Evolutionary conservation across 1,139 yeast species (phyloP), one percentile per base, ranked within the genome.

Genomic region (Candida tropicalis): DNA sequence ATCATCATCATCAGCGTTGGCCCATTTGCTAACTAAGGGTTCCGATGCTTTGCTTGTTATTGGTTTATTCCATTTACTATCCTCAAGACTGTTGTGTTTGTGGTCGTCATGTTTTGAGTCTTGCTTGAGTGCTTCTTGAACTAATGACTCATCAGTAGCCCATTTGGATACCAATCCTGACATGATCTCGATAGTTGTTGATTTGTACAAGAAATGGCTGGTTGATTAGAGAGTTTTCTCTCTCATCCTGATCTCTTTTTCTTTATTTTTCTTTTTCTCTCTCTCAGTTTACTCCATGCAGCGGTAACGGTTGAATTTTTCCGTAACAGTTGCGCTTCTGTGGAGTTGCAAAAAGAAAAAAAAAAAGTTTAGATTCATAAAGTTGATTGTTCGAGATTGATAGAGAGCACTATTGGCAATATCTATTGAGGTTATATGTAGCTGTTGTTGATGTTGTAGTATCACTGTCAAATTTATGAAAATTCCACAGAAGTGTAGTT

Each of bases 91-190:
- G 16, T 34, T 12, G 4, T 20, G 6, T 23, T 28, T n/a, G 8
- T 22, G 32, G 11, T 13, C 3, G 12, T 28, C 28, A 18, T n/a
- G 12, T 22, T 33, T 24, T 9, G 42, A 22, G 37, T 65, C 70
- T 42, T 62, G 67, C 8, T 42, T 40, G 7, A 51, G 42, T 5
- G 71, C 68, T 29, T 57, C 46, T 20, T 49, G 42, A 11, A 62
- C 65, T 39, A 65, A 55, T 4, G 58, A 49, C 13, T 57, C 63
- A 34, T 65, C 70, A 7, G 53, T 52, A 9, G 76, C 75, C 75
- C 75, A 70, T 51, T 58, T 62, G 5, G 75, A 70, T 12, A 62
- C 70, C 40, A 70, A 59, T 9, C 62, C 66, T 25, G 66, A 46
- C 70, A 66, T 68, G 7, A 17, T 18, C 15, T 27, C 4, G 11